A percentile compares a stretch with the other conserved stretches of the same genome.
Evolutionary conservation across 2,329 filamentous ascomycete species (phyloP).

Genomic region (Cladosporium colombiae): DNA sequence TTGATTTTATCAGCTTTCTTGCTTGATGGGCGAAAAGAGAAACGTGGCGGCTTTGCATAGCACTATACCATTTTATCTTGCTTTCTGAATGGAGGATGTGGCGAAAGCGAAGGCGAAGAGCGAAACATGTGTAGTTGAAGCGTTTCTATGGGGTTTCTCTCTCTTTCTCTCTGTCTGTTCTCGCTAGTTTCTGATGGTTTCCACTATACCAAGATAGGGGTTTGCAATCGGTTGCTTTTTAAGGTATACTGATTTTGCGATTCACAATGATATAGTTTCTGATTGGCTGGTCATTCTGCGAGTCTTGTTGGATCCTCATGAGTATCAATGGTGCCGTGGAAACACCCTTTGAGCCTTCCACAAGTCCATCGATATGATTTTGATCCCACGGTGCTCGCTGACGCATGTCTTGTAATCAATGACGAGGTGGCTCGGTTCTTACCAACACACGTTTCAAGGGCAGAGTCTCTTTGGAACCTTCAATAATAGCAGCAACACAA

Average conservation of each 20-base stretch:
- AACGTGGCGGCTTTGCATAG: slow-evolving; percentile 23
- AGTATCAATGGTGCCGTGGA: not conserved
- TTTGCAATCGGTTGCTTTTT: not conserved
- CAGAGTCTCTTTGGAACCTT: not conserved
- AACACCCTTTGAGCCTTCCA: no score
- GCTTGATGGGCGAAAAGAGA: slow-evolving; percentile 15
- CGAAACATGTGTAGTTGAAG: slow-evolving; percentile 16
- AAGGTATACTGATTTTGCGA: not conserved
- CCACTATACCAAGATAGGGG: slow-evolving; percentile 10
- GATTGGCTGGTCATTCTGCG: not conserved
- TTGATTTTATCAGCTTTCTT: slow-evolving; percentile 13
- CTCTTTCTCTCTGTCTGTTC: not conserved
- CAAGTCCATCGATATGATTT: not conserved
- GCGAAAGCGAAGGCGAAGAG: slow-evolving; percentile 6
- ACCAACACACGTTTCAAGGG: not conserved
- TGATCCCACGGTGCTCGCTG: not conserved
- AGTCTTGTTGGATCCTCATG: not conserved
- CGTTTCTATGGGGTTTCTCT: slow-evolving; percentile 1
- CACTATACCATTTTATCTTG: slow-evolving; percentile 27
- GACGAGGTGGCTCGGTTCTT: slow-evolving; percentile 1
- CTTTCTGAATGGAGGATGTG: slow-evolving; percentile 17
- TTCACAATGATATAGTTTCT: not conserved
- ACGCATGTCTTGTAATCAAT: not conserved
- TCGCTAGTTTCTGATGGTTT: not conserved
- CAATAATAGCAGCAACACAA: not conserved